Evolutionary conservation across 2,329 filamentous ascomycete genomes (phyloP).

Genomic region (Aspergillus fructus): DNA sequence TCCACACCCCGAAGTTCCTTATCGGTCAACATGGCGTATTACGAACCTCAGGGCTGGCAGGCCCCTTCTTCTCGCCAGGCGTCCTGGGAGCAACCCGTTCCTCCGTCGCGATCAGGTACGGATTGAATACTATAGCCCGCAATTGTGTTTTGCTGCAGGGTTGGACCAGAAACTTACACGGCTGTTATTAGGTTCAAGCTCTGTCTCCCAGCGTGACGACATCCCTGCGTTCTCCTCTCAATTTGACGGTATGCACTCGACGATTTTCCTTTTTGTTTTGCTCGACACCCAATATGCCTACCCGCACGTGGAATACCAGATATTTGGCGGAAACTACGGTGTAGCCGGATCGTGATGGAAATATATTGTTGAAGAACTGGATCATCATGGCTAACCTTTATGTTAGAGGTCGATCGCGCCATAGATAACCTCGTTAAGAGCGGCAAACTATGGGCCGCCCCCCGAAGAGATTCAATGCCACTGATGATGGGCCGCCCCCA

Average conservation of each 20-base stretch:
- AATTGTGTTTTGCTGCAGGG: slow-evolving; percentile 14
- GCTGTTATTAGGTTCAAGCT: slow-evolving; percentile 63
- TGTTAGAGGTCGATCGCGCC: slow-evolving; percentile 87
- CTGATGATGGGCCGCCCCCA: slow-evolving; percentile 60
- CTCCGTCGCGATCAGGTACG: slow-evolving; percentile 71
- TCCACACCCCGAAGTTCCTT: slow-evolving; percentile 14
- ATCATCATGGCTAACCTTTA: slow-evolving; percentile 25
- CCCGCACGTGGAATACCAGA: neutral
- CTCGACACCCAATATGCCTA: neutral
- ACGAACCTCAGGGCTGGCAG: slow-evolving; percentile 66
- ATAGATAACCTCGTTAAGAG: slow-evolving; percentile 96
- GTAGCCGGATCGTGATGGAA: neutral
- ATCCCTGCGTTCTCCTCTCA: slow-evolving; percentile 78
- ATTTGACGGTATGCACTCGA: slow-evolving; percentile 73
- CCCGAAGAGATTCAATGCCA: slow-evolving; percentile 78
- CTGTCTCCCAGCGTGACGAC: slow-evolving; percentile 72
- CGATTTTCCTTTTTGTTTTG: neutral
- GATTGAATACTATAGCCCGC: neutral
- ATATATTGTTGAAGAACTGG: neutral
- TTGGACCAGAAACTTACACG: slow-evolving; percentile 15
- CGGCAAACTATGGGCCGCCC: slow-evolving; percentile 78
- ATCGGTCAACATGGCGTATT: slow-evolving; percentile 61
- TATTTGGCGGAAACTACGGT: neutral
- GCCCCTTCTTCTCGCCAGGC: slow-evolving; percentile 60
- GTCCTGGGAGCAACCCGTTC: slow-evolving; percentile 71